Conservation (phyloP, 1,284 basidiomycete genomes). For the Cryptococcus neoformans region DNA sequence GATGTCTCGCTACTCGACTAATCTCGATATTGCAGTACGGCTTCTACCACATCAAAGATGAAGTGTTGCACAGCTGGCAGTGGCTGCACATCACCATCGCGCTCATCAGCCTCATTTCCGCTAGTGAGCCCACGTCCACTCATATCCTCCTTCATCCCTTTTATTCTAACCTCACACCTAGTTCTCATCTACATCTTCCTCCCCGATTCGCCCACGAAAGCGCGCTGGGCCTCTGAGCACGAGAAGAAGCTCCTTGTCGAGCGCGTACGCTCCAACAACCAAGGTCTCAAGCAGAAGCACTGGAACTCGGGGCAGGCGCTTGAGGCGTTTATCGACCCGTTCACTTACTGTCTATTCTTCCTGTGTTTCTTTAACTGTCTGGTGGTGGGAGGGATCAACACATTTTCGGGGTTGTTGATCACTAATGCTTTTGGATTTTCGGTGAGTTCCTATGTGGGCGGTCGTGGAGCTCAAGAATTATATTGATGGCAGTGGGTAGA, state of each 20-base stretch:
- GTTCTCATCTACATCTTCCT: slow-evolving; percentile 23
- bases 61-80: slow-evolving; percentile 28
- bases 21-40: slow-evolving; percentile 12
- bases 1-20: not conserved
- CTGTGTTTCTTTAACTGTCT: slow-evolving; percentile 27
- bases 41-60: slow-evolving; percentile 25
- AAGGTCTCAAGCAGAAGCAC: slow-evolving; percentile 32
- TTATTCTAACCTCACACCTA: not conserved
- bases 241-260: slow-evolving; percentile 32
- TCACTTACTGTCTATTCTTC: slow-evolving; percentile 26
- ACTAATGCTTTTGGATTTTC: slow-evolving; percentile 22
- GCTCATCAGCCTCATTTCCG: slow-evolving; percentile 17
- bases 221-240: slow-evolving; percentile 27
- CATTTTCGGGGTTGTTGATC: slow-evolving; percentile 23
- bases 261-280: slow-evolving; percentile 35
- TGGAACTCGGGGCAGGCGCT: slow-evolving; percentile 25
- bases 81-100: slow-evolving; percentile 27
- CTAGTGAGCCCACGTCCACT: slow-evolving; percentile 9
- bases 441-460: not conserved
- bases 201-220: slow-evolving; percentile 30
- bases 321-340: slow-evolving; percentile 32
- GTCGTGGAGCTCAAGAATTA: not conserved
- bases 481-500: not conserved
- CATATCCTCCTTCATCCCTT: not conserved
- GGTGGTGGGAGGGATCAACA: slow-evolving; percentile 33